Percentiles rank a stretch among this genome's conserved stretches.
These are phyloP conservation scores for Apiosordaria backusii DNA, from an alignment of 495 filamentous ascomycete species.

Conservation along the genomic window DNA sequence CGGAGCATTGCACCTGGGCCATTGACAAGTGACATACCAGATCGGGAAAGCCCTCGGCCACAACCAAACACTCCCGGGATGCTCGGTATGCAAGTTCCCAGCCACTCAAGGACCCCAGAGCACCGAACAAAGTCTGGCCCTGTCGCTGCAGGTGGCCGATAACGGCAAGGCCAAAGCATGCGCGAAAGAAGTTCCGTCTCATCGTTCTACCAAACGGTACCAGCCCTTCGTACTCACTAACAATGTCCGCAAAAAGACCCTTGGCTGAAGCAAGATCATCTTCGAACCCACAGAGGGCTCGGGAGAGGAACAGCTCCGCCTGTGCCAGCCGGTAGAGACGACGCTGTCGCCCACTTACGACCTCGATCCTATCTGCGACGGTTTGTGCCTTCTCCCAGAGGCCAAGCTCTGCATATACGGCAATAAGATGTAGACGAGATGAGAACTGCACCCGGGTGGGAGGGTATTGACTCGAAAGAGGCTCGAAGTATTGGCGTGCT, in stretches of 20 bases:
- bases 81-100: not conserved
- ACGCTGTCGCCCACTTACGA: not conserved
- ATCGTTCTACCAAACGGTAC: not conserved
- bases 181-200: slow-evolving; percentile 1
- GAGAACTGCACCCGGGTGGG: not conserved
- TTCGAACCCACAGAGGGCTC: not conserved
- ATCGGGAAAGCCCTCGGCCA: not conserved
- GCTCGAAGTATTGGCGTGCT: not conserved
- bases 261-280: not conserved
- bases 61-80: not conserved
- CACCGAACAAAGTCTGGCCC: not conserved
- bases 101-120: not conserved
- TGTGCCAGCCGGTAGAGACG: not conserved
- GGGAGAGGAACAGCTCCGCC: not conserved
- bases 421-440: not conserved
- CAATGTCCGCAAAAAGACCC: not conserved
- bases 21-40: not conserved
- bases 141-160: not conserved
- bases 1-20: not conserved
- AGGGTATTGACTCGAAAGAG: not conserved
- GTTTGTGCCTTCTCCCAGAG: not conserved
- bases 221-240: not conserved
- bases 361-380: not conserved
- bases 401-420: not conserved
- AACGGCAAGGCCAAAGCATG: not conserved